A percentile compares a stretch with the other conserved stretches of the same genome.
These are phyloP conservation scores for Monosporascus cannonballus DNA, from an alignment of 2,329 filamentous ascomycete genomes.

Conservation along the genomic window DNA sequence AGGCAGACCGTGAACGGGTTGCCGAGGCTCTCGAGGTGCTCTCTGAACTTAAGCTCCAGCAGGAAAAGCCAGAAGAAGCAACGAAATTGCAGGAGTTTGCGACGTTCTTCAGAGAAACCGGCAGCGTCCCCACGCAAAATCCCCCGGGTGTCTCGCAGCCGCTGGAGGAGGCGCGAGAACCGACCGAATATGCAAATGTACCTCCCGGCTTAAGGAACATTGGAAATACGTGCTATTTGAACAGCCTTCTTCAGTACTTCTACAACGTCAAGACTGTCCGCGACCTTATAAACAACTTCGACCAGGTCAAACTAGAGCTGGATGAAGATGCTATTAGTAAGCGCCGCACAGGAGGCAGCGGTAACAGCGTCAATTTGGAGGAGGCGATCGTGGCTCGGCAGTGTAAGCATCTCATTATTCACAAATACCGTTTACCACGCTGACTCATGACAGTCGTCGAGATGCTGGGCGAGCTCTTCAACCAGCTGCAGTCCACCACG, in stretches of 20 bases:
- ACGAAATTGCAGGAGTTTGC: slow-evolving; percentile 16
- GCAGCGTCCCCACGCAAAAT: not conserved
- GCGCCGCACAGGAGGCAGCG: slow-evolving; percentile 69
- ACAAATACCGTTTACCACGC: not conserved
- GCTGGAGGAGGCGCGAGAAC: slow-evolving; percentile 3
- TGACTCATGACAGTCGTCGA: slow-evolving; percentile 54
- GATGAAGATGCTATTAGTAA: slow-evolving; percentile 55
- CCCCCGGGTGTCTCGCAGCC: slow-evolving; percentile 6
- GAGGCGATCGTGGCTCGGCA: slow-evolving; percentile 63
- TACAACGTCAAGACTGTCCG: slow-evolving; percentile 81
- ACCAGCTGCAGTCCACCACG: slow-evolving; percentile 59
- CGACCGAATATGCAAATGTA: slow-evolving; percentile 40
- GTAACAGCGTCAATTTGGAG: slow-evolving; percentile 42
- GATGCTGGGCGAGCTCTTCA: slow-evolving; percentile 66
- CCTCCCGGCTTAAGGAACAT: slow-evolving; percentile 90
- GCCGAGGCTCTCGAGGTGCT: slow-evolving; percentile 22
- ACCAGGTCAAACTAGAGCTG: slow-evolving; percentile 62
- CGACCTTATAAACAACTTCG: slow-evolving; percentile 71
- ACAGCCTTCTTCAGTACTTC: slow-evolving; percentile 92
- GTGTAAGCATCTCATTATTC: slow-evolving; percentile 51
- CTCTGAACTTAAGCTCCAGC: slow-evolving; percentile 18
- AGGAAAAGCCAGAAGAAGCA: slow-evolving; percentile 15
- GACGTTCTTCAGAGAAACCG: slow-evolving; percentile 16
- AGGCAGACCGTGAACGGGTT: slow-evolving; percentile 14
- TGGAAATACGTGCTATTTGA: slow-evolving; percentile 96